Percentiles rank a stretch among this genome's conserved stretches.
phyloP scores from a whole-genome alignment of 1,139 yeast genomes.

The Wickerhamiella pararugosa region DNA sequence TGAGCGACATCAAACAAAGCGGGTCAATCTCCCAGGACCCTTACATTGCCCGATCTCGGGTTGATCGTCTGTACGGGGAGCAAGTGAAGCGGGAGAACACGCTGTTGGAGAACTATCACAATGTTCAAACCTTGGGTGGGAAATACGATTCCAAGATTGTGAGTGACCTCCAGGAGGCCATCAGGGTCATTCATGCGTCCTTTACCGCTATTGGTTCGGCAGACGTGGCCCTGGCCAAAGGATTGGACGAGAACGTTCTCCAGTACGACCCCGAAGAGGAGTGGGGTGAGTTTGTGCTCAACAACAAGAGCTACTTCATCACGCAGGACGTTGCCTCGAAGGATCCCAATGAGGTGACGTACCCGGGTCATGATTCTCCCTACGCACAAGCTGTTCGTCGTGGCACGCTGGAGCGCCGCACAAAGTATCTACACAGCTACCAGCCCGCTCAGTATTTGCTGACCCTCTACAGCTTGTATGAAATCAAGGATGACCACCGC shows the following conservation, averaged over 20 bases:
- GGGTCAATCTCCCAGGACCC: slow-evolving; percentile 55
- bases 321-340: slow-evolving; percentile 61
- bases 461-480: slow-evolving; percentile 80
- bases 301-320: slow-evolving; percentile 65
- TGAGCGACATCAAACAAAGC: slow-evolving; percentile 23
- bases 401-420: slow-evolving; percentile 76
- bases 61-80: slow-evolving; percentile 63
- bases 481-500: slow-evolving; percentile 83
- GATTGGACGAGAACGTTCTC: slow-evolving; percentile 43
- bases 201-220: slow-evolving; percentile 20
- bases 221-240: slow-evolving; percentile 1
- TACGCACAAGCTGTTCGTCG: slow-evolving; percentile 58
- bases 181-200: slow-evolving; percentile 72
- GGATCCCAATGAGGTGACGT: slow-evolving; percentile 43
- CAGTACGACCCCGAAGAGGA: slow-evolving; percentile 67
- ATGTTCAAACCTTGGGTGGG: slow-evolving; percentile 67
- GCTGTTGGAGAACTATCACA: slow-evolving; percentile 73
- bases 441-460: slow-evolving; percentile 83
- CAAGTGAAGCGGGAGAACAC: slow-evolving; percentile 76
- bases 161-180: slow-evolving; percentile 38
- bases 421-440: slow-evolving; percentile 80
- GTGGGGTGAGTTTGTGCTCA: slow-evolving; percentile 72
- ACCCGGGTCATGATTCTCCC: slow-evolving; percentile 56
- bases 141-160: slow-evolving; percentile 59
- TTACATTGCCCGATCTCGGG: slow-evolving; percentile 49